phyloP scores from a whole-genome alignment of 208 protist species.

The Willaertia magna region DNA sequence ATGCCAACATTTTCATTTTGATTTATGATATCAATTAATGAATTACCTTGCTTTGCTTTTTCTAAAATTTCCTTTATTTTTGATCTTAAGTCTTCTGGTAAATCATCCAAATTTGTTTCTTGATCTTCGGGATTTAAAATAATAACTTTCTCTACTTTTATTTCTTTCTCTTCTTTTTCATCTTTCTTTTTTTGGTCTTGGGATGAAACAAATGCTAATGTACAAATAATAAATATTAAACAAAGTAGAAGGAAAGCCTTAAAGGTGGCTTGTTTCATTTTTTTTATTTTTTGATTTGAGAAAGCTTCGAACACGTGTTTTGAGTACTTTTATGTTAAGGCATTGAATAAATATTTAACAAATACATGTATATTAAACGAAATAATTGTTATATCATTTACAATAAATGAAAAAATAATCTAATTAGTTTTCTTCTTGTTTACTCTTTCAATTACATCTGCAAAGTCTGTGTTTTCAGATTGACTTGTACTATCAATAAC shows the following conservation, averaged over 20 bases:
- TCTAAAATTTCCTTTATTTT: neutral
- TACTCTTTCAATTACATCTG: neutral
- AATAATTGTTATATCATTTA: too few relatives aligned
- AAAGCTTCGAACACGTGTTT: too few relatives aligned
- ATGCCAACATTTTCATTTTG: neutral
- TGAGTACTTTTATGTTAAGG: too few relatives aligned
- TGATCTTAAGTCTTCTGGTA: neutral
- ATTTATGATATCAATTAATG: neutral
- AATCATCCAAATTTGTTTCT: neutral
- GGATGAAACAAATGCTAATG: too few relatives aligned
- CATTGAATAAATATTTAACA: too few relatives aligned
- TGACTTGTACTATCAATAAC: neutral
- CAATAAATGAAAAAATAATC: too few relatives aligned
- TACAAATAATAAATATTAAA: too few relatives aligned
- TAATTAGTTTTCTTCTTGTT: neutral
- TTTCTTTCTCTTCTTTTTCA: neutral
- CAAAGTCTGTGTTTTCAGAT: neutral
- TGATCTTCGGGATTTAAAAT: neutral
- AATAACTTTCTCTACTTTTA: neutral
- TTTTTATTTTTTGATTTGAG: too few relatives aligned
- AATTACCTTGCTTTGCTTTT: neutral
- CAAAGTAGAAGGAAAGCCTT: too few relatives aligned
- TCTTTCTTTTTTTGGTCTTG: too few relatives aligned
- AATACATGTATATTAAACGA: too few relatives aligned
- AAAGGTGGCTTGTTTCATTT: too few relatives aligned